These are phyloP conservation scores for Rhodotorula graminis DNA, from an alignment of 768 basidiomycete species.

Conservation along the genomic window DNA sequence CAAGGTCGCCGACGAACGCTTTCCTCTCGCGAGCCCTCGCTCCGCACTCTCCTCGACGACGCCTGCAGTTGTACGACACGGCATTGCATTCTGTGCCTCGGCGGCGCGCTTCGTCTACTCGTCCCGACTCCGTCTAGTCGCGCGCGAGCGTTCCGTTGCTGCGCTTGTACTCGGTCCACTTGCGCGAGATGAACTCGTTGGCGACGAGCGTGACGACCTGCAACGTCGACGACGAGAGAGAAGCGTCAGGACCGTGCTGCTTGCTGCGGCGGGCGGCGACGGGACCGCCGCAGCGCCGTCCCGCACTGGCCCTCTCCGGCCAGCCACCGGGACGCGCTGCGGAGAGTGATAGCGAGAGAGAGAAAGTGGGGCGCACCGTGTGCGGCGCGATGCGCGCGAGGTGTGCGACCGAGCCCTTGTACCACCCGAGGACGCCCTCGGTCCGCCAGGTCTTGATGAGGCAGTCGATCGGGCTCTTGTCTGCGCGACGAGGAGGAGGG, in stretches of 20 bases:
- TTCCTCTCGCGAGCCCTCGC: too few relatives aligned
- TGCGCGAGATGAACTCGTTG: slow-evolving; percentile 52
- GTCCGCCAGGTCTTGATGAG: slow-evolving; percentile 89
- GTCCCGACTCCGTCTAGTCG: neutral
- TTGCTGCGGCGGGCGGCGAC: too few relatives aligned
- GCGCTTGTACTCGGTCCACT: slow-evolving; percentile 28
- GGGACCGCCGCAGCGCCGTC: too few relatives aligned
- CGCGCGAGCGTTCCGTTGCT: neutral
- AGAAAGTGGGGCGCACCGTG: slow-evolving; percentile 25
- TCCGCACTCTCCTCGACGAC: too few relatives aligned
- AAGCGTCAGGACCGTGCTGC: too few relatives aligned
- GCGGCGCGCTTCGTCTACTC: neutral
- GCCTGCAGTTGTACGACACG: too few relatives aligned
- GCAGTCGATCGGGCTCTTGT: slow-evolving; percentile 91
- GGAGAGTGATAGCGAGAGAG: neutral
- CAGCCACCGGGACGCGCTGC: too few relatives aligned
- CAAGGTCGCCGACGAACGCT: too few relatives aligned
- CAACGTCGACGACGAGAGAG: neutral
- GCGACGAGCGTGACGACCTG: slow-evolving; percentile 79
- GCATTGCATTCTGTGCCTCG: too few relatives aligned
- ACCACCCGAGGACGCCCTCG: slow-evolving; percentile 90
- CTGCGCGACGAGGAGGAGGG: slow-evolving; percentile 44
- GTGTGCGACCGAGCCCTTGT: slow-evolving; percentile 94
- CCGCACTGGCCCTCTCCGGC: too few relatives aligned
- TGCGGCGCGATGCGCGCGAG: slow-evolving; percentile 55